Percentiles rank a stretch among this genome's conserved stretches.
Evolutionary conservation across 441 rosid genomes (phyloP).

Genomic region (Adansonia rubrostipa): DNA sequence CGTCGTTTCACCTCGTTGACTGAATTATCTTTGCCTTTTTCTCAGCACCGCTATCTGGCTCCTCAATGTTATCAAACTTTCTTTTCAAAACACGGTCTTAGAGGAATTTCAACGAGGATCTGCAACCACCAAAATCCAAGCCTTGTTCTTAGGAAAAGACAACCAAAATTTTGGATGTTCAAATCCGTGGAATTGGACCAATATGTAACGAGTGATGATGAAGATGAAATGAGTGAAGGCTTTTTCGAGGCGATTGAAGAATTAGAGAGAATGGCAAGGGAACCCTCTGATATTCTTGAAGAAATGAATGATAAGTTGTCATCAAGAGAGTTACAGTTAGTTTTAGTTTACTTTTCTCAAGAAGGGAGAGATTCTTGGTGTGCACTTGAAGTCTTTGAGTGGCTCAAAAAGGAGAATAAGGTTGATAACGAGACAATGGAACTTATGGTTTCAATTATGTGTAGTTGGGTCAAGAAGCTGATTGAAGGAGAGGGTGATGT

Average conservation of each 20-base stretch:
- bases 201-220: constrained; percentile 65
- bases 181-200: constrained; percentile 70
- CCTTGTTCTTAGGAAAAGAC: constrained; percentile 32
- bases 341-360: constrained; percentile 87
- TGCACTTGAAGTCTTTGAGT: constrained; percentile 92
- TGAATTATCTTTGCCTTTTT: constrained; percentile 39
- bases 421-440: constrained; percentile 92
- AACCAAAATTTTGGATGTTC: constrained; percentile 37
- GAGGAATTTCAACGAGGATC: constrained; percentile 34
- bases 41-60: constrained; percentile 27
- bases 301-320: constrained; percentile 91
- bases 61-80: constrained; percentile 27
- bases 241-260: constrained; percentile 89
- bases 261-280: constrained; percentile 85
- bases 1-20: constrained; percentile 44
- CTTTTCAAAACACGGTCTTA: constrained; percentile 24
- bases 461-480: constrained; percentile 82
- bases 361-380: constrained; percentile 98
- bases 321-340: constrained; percentile 72
- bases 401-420: constrained; percentile 78
- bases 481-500: constrained; percentile 62
- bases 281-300: constrained; percentile 83
- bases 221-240: constrained; percentile 74
- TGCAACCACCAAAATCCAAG: constrained; percentile 37
- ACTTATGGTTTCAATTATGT: constrained; percentile 92